A percentile compares a stretch with the other conserved stretches of the same genome.
These are phyloP conservation scores for Hypocrella siamensis DNA, from an alignment of 2,329 filamentous ascomycete species.

Conservation along the genomic window DNA sequence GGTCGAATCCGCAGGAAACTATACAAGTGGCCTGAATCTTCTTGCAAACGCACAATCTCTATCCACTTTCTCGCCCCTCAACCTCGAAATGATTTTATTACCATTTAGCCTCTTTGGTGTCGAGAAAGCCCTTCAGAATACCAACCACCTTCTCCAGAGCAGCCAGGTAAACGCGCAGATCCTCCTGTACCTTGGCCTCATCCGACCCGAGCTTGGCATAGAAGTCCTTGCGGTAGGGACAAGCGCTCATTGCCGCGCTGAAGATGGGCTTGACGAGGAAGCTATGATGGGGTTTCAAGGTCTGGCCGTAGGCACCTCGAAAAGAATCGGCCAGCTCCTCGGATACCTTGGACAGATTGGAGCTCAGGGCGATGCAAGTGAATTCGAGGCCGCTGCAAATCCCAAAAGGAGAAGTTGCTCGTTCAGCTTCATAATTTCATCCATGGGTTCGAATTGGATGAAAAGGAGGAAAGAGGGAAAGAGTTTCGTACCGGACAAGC, in stretches of 20 bases:
- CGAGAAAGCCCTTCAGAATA: slow-evolving; percentile 52
- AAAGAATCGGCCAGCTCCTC: slow-evolving; percentile 80
- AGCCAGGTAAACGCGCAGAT: slow-evolving; percentile 57
- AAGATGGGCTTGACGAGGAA: slow-evolving; percentile 88
- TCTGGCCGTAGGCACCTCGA: slow-evolving; percentile 66
- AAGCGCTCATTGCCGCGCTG: slow-evolving; percentile 81
- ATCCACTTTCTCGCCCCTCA: too few relatives aligned
- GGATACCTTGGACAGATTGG: slow-evolving; percentile 51
- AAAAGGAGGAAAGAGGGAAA: neutral
- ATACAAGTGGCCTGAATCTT: too few relatives aligned
- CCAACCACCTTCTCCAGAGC: slow-evolving; percentile 61
- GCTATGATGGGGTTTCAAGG: slow-evolving; percentile 82
- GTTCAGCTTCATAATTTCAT: neutral
- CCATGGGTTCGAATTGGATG: neutral
- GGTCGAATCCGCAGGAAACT: too few relatives aligned
- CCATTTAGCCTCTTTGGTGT: slow-evolving; percentile 10
- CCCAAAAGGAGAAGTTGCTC: too few relatives aligned
- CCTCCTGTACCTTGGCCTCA: slow-evolving; percentile 41
- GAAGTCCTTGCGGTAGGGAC: slow-evolving; percentile 87
- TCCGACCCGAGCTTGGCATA: slow-evolving; percentile 71
- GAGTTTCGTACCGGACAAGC: slow-evolving; percentile 66
- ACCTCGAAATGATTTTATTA: too few relatives aligned
- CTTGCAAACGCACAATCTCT: too few relatives aligned
- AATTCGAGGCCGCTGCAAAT: slow-evolving; percentile 74
- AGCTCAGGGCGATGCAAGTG: slow-evolving; percentile 67